Conservation (phyloP, 2,329 filamentous ascomycete genomes). For the Cercospora berteroae region DNA sequence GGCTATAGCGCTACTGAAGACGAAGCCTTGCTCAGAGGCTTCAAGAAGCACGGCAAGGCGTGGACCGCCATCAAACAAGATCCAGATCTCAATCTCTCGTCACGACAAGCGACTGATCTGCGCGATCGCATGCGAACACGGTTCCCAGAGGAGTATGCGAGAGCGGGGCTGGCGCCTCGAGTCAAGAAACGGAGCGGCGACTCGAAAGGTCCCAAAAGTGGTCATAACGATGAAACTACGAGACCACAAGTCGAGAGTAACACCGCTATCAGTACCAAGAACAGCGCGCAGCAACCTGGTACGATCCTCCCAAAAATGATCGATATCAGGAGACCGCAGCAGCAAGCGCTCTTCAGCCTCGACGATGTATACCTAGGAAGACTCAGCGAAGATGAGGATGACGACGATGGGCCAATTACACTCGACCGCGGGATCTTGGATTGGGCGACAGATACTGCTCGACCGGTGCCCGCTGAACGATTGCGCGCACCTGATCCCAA, state of each 20-base stretch:
- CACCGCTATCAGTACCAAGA: neutral
- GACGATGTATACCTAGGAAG: conserved; percentile 35
- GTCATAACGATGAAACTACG: neutral
- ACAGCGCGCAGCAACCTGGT: neutral
- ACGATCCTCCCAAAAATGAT: neutral
- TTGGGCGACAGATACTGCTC: conserved; percentile 28
- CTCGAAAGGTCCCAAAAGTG: neutral
- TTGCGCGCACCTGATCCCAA: conserved; percentile 26
- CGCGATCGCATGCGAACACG: conserved; percentile 61
- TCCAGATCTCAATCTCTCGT: conserved; percentile 49
- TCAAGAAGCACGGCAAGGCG: conserved; percentile 57
- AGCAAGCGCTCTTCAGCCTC: conserved; percentile 27
- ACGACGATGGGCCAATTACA: conserved; percentile 32
- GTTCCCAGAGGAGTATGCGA: conserved; percentile 57
- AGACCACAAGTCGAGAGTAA: neutral
- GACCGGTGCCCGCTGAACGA: neutral
- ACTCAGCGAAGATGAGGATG: conserved; percentile 26
- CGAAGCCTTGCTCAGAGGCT: conserved; percentile 57
- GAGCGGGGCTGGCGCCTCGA: conserved; percentile 46
- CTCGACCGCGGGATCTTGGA: conserved; percentile 39
- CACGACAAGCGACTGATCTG: conserved; percentile 58
- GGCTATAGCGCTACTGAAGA: conserved; percentile 59
- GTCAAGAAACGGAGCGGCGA: conserved; percentile 25
- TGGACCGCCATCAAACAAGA: conserved; percentile 62
- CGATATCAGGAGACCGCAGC: conserved; percentile 6